A percentile compares a stretch with the other conserved stretches of the same genome.
Conservation (phyloP, 1,284 basidiomycete genomes). For the Microbotryum saponariae region DNA sequence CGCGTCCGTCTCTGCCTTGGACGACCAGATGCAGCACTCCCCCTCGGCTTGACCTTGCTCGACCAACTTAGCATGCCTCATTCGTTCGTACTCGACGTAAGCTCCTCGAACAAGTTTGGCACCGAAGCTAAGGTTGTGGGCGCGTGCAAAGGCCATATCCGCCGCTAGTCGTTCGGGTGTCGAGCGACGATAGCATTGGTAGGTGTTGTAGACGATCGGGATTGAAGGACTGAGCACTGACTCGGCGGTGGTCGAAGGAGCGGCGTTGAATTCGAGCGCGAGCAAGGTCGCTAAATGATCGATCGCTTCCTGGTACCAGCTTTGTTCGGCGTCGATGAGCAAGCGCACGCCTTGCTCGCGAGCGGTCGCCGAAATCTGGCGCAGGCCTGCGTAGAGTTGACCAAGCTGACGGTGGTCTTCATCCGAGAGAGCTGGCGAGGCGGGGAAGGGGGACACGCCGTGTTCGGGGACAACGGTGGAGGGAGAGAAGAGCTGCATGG, state of each 20-base stretch:
- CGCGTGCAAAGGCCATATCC: conserved; percentile 47
- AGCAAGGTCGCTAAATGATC: conserved; percentile 33
- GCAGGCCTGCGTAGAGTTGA: conserved; percentile 27
- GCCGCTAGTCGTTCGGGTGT: conserved; percentile 19
- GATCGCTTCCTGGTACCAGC: conserved; percentile 35
- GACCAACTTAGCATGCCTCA: conserved; percentile 26
- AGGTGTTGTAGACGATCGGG: conserved; percentile 38
- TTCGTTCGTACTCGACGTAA: conserved; percentile 72
- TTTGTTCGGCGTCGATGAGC: conserved; percentile 37
- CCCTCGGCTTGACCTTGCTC: conserved; percentile 36
- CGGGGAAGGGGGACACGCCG: conserved; percentile 12
- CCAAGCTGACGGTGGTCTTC: conserved; percentile 30
- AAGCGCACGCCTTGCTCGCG: conserved; percentile 30
- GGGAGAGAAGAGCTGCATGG: conserved; percentile 9
- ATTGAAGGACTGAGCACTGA: conserved; percentile 2
- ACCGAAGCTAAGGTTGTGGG: conserved; percentile 68
- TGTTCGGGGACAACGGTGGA: conserved; percentile 3
- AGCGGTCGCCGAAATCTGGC: conserved; percentile 24
- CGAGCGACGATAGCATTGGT: conserved; percentile 31
- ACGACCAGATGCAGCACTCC: conserved; percentile 58
- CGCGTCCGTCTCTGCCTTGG: conserved; percentile 67
- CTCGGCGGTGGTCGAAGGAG: background rate
- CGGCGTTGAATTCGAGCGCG: conserved; percentile 33
- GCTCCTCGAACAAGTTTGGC: conserved; percentile 93
- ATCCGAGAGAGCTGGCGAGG: conserved; percentile 22